These are phyloP conservation scores for Hymenoscyphus infarciens DNA, from an alignment of 2,329 filamentous ascomycete genomes.

Conservation along the genomic window DNA sequence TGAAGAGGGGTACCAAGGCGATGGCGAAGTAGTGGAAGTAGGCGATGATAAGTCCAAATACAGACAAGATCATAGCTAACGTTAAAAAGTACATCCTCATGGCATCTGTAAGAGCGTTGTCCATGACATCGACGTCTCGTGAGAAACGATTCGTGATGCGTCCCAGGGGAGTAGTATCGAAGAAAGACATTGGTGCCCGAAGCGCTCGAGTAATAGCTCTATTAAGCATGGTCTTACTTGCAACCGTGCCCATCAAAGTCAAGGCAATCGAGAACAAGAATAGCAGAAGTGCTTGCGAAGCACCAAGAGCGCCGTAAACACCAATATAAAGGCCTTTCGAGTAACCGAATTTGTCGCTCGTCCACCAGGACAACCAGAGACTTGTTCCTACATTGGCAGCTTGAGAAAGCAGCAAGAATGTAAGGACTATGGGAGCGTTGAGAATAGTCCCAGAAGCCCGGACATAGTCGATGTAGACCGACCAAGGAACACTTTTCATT, in stretches of 20 bases:
- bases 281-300: conserved; percentile 66
- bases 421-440: conserved; percentile 52
- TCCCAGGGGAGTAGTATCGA: conserved; percentile 92
- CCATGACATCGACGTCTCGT: conserved; percentile 93
- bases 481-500: conserved; percentile 59
- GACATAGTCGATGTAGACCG: conserved; percentile 63
- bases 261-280: conserved; percentile 78
- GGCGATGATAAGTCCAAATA: conserved; percentile 89
- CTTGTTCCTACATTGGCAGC: conserved; percentile 83
- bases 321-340: conserved; percentile 69
- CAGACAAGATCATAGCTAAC: conserved; percentile 73
- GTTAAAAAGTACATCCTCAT: conserved; percentile 93
- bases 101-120: conserved; percentile 83
- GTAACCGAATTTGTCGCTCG: conserved; percentile 69
- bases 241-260: conserved; percentile 73
- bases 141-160: conserved; percentile 96
- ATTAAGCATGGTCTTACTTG: conserved; percentile 78
- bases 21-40: conserved; percentile 80
- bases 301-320: conserved; percentile 67
- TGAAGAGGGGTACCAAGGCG: conserved; percentile 63
- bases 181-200: conserved; percentile 81
- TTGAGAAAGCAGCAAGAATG: conserved; percentile 60
- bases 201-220: conserved; percentile 74
- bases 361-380: conserved; percentile 94
- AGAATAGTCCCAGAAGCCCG: conserved; percentile 56